Conservation (phyloP, 169 alveolate species). For the Eimeria praecox region DNA sequence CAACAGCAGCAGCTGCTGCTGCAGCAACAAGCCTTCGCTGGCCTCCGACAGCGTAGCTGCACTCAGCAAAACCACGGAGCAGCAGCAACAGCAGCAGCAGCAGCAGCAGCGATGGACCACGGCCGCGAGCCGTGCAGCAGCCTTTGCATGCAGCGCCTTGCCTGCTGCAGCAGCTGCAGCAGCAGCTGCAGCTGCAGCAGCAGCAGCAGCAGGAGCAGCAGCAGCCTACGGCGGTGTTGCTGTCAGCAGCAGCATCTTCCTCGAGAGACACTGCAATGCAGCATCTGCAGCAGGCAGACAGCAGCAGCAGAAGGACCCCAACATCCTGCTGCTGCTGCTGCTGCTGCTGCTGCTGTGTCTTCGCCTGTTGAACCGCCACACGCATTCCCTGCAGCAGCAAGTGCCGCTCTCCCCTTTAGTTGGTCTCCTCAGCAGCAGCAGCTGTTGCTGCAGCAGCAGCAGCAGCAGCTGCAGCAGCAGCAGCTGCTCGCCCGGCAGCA, state of each 20-base stretch:
- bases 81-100: constrained; percentile 26
- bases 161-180: constrained; percentile 37
- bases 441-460: constrained; percentile 20
- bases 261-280: constrained; percentile 16
- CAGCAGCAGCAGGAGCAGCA: constrained; percentile 58
- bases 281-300: neutral
- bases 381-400: constrained; percentile 1
- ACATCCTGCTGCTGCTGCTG: constrained; percentile 19
- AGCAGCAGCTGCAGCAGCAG: constrained; percentile 41
- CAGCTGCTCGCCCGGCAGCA: constrained; percentile 14
- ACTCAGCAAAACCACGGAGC: neutral
- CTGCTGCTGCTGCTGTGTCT: constrained; percentile 53
- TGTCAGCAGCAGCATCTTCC: neutral
- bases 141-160: neutral
- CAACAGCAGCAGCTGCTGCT: constrained; percentile 11
- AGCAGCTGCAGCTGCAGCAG: constrained; percentile 20
- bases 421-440: constrained; percentile 23
- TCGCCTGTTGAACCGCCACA: neutral
- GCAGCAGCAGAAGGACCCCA: constrained; percentile 38
- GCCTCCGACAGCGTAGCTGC: constrained; percentile 39
- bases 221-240: constrained; percentile 32
- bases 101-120: constrained; percentile 27
- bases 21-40: constrained; percentile 45
- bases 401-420: neutral
- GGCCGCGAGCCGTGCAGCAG: neutral